These are phyloP conservation scores for Suillus weaverae DNA, from an alignment of 768 basidiomycete species.

Conservation along the genomic window DNA sequence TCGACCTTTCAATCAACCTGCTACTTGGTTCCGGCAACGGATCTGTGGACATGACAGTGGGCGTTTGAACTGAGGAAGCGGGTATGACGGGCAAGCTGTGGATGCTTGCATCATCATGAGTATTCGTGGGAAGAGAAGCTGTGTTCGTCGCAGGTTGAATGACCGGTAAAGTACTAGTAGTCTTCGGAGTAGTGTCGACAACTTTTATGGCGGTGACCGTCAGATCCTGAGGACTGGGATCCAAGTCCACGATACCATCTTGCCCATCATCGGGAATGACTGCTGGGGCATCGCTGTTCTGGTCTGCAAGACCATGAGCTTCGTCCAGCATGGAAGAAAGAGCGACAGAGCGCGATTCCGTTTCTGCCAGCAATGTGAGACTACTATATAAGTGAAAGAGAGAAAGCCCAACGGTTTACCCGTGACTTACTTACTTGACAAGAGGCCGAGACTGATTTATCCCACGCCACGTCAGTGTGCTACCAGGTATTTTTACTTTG, in stretches of 20 bases:
- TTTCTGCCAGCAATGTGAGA: conserved; percentile 2
- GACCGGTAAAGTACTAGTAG: conserved; percentile 22
- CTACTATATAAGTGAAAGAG: conserved; percentile 7
- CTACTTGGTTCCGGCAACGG: conserved; percentile 13
- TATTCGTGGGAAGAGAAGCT: conserved; percentile 39
- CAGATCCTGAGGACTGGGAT: conserved; percentile 18
- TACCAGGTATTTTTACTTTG: conserved; percentile 1
- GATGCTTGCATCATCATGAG: conserved; percentile 54
- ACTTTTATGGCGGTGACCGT: conserved; percentile 29
- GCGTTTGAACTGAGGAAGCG: conserved; percentile 32
- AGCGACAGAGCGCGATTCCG: background rate
- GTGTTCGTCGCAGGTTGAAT: conserved; percentile 31
- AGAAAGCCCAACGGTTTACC: conserved; percentile 7
- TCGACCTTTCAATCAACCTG: conserved; percentile 20
- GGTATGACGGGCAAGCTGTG: conserved; percentile 59
- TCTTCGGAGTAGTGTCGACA: conserved; percentile 27
- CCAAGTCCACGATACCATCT: conserved; percentile 23
- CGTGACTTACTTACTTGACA: conserved; percentile 11
- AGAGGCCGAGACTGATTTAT: background rate
- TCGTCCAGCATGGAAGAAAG: conserved; percentile 18
- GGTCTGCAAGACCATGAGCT: conserved; percentile 21
- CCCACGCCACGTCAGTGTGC: conserved; percentile 11
- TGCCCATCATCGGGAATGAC: conserved; percentile 31
- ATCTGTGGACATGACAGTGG: conserved; percentile 25
- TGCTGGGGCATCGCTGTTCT: conserved; percentile 39